Evolutionary conservation across 1,284 basidiomycete genomes (phyloP).

Genomic region (Pholiota adiposa): DNA sequence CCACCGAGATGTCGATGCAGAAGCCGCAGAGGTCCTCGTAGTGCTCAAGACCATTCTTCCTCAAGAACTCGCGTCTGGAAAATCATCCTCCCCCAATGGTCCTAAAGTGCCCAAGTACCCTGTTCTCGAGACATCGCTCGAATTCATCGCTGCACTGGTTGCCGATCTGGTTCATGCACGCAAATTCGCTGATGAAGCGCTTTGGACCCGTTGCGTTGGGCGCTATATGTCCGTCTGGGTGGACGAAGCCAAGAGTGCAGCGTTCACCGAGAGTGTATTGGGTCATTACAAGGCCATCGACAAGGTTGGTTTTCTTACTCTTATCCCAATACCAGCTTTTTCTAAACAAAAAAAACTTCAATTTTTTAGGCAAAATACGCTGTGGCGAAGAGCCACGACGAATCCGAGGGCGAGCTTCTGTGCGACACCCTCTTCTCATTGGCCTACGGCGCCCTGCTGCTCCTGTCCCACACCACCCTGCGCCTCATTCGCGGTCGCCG

Average conservation of each 20-base stretch:
- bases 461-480: conserved; percentile 94
- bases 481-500: conserved; percentile 89
- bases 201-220: conserved; percentile 80
- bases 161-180: conserved; percentile 79
- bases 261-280: conserved; percentile 69
- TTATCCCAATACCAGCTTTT: conserved; percentile 10
- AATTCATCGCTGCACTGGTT: conserved; percentile 76
- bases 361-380: conserved; percentile 56
- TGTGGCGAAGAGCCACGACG: conserved; percentile 44
- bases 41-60: conserved; percentile 68
- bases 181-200: conserved; percentile 62
- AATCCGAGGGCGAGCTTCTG: conserved; percentile 84
- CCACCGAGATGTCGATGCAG: conserved; percentile 67
- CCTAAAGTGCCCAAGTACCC: conserved; percentile 51
- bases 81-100: conserved; percentile 48
- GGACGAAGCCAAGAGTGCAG: conserved; percentile 46
- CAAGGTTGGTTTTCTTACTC: conserved; percentile 42
- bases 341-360: conserved; percentile 4
- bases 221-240: conserved; percentile 76
- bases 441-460: conserved; percentile 93
- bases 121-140: conserved; percentile 56
- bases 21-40: conserved; percentile 59
- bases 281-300: conserved; percentile 81
- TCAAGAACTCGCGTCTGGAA: conserved; percentile 46
- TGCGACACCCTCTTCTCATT: conserved; percentile 96